A percentile compares a stretch with the other conserved stretches of the same genome.
phyloP scores from a whole-genome alignment of 495 filamentous ascomycete genomes.

The Thermothielavioides terrestris region DNA sequence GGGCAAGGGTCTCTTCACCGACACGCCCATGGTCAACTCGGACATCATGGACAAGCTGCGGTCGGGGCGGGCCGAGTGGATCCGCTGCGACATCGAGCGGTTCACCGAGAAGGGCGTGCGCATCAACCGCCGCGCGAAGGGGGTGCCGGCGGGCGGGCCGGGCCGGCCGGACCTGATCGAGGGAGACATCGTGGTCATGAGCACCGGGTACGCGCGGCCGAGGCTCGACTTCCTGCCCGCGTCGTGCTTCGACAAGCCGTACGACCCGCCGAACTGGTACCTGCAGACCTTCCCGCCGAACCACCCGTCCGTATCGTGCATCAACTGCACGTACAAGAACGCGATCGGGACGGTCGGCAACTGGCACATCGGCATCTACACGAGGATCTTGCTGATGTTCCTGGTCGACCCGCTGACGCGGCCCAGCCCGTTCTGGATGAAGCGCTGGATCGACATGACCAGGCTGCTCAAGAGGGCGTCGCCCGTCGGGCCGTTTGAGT shows the following conservation, averaged over 20 bases:
- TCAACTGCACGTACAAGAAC: conserved; percentile 76
- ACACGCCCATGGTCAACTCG: conserved; percentile 80
- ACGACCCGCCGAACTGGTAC: conserved; percentile 79
- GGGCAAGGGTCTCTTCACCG: conserved; percentile 64
- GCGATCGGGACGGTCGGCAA: conserved; percentile 77
- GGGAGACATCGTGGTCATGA: conserved; percentile 74
- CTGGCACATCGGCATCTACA: conserved; percentile 86
- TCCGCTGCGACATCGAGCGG: conserved; percentile 66
- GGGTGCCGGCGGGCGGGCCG: conserved; percentile 64
- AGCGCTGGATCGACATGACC: conserved; percentile 80
- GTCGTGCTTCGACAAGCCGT: conserved; percentile 59
- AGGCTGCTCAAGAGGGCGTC: conserved; percentile 57
- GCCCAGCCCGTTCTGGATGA: conserved; percentile 66
- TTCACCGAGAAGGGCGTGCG: conserved; percentile 56
- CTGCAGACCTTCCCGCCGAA: conserved; percentile 68
- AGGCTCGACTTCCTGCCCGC: conserved; percentile 63
- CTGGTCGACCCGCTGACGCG: conserved; percentile 67
- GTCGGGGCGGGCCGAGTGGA: conserved; percentile 65
- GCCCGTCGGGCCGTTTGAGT: conserved; percentile 69
- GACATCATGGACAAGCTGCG: conserved; percentile 72
- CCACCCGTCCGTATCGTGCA: conserved; percentile 59
- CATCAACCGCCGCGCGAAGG: conserved; percentile 62
- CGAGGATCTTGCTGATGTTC: conserved; percentile 77
- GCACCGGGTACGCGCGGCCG: conserved; percentile 72
- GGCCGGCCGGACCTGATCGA: conserved; percentile 53